Base-by-base conservation (phyloP, 305 asterid species). In the Fraxinus velutina region DNA sequence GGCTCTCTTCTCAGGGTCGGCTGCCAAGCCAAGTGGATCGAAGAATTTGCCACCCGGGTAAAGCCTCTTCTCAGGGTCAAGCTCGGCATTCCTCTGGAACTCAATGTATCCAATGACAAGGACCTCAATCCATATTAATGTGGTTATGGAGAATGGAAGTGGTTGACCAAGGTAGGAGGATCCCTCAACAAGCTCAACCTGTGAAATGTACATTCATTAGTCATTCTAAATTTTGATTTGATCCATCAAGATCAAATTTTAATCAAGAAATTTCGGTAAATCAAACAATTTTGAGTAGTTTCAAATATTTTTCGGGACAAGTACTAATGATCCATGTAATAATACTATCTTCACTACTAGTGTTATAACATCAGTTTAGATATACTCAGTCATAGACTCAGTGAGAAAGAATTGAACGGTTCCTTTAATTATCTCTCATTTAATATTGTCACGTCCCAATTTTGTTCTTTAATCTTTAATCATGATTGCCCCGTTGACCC, bases 1-100 rank as follows among this genome's bases (percentile, higher is more conserved):
- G 12, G 83, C 96, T 86, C 89, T 95, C 91, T 92, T 95, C 77
- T 92, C 98, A 0, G 99, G 99, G 89, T 95, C 99, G 8, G 98
- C 86, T 0, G 99, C 99, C 77, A 95, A 78, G 0, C 99, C 97
- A 82, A 95, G 80, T 2, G 99, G 99, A 87, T 95, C 98, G 73
- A 95, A 95, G 93, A 72, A 95, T 0, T 89, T 88, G 13, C 99
- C 99, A 33, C 99, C 99, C 0, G 99, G 99, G 89, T 95, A 95
- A 13, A 95, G 71, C 87, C 98, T 92, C 88, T 88, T 92, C 72
- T 93, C 99, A 9, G 99, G 97, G 94, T 95, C 99, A 0, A 95
- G 98, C 82, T 95, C 99, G 0, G 97, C 89, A 78, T 95, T 95
- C 80, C 98, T 90, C 86, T 95, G 99, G 91, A 95, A 95, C 89